phyloP scores from a whole-genome alignment of 2,329 filamentous ascomycete species.

The Fusarium subtropicale region DNA sequence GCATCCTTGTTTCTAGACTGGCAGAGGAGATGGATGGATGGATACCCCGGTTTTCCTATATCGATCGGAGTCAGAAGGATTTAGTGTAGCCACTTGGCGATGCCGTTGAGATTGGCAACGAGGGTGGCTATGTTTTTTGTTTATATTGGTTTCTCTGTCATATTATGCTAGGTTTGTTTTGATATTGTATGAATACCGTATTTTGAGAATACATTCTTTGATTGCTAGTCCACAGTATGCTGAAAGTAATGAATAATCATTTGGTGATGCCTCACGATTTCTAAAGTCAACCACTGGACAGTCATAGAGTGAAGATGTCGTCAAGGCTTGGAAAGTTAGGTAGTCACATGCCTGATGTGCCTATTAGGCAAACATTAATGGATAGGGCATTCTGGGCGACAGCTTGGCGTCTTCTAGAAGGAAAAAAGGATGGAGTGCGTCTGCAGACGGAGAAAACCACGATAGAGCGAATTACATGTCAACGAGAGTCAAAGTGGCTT shows the following conservation, averaged over 20 bases:
- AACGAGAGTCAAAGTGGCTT: conserved; percentile 6
- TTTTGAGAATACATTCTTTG: neutral
- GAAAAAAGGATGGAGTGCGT: conserved; percentile 18
- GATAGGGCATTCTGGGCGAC: conserved; percentile 2
- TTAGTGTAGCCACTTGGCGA: conserved; percentile 19
- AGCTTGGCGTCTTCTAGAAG: conserved; percentile 31
- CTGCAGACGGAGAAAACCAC: conserved; percentile 3
- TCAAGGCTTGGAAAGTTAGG: conserved; percentile 1
- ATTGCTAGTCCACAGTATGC: neutral
- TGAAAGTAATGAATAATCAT: neutral
- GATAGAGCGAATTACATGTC: conserved; percentile 1
- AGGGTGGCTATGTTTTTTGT: conserved; percentile 7
- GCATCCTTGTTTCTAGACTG: conserved; percentile 31
- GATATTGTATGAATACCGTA: conserved; percentile 25
- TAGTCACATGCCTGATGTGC: conserved; percentile 7
- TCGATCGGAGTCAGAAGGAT: conserved; percentile 28
- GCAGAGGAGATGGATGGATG: conserved; percentile 27
- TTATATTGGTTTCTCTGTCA: conserved; percentile 20
- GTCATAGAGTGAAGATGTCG: neutral
- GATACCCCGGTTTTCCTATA: conserved; percentile 33
- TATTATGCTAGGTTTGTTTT: conserved; percentile 4
- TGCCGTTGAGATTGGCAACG: conserved; percentile 2
- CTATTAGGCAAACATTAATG: conserved; percentile 19
- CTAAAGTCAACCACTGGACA: too few species aligned
- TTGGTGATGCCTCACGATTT: too few species aligned